These are phyloP conservation scores for Trypanosoma theileri DNA, from an alignment of 208 protist species.

Conservation along the genomic window DNA sequence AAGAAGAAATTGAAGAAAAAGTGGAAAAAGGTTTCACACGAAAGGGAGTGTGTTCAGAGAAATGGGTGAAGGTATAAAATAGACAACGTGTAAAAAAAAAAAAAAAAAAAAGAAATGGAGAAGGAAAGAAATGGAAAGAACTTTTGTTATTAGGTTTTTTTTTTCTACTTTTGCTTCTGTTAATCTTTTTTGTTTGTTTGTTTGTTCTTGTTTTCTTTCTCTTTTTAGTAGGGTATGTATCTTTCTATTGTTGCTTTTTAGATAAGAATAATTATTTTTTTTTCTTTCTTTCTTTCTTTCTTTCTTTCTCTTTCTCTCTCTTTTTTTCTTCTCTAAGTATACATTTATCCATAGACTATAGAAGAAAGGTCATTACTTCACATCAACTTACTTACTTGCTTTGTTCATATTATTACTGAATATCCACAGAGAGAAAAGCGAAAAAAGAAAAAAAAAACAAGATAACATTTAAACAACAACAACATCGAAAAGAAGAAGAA, in stretches of 20 bases:
- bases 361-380: no score
- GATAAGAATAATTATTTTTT: not conserved
- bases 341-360: not conserved
- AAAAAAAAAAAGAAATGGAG: constrained; percentile 1
- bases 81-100: not conserved
- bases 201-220: not conserved
- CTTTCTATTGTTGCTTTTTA: not conserved
- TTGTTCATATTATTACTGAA: no score
- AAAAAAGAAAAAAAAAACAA: no score
- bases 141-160: constrained; percentile 3
- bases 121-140: not conserved
- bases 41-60: not conserved
- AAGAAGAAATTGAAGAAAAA: not conserved
- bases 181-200: not conserved
- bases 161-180: not conserved
- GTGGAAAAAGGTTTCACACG: not conserved
- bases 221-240: not conserved
- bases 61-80: not conserved
- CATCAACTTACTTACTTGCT: no score
- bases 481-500: no score
- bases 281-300: constrained; percentile 3
- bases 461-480: no score
- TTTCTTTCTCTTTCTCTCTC: constrained; percentile 3
- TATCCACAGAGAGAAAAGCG: no score
- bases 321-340: not conserved